Evolutionary conservation across 257 asterid species (phyloP).

Genomic region (Voacanga thouarsii): DNA sequence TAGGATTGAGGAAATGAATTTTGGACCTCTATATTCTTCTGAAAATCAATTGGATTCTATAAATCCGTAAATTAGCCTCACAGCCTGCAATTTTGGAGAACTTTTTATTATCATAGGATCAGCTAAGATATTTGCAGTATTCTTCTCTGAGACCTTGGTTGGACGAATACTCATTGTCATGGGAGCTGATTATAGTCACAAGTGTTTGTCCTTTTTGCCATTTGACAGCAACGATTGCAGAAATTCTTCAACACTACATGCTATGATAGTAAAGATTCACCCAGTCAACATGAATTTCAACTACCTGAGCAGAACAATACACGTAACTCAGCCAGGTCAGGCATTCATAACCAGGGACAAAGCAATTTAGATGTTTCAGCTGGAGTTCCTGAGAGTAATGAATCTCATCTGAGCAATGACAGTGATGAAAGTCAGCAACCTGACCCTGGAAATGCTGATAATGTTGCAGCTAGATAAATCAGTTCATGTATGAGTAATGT

Average conservation of each 20-base stretch:
- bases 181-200: neutral
- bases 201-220: neutral
- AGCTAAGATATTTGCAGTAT: constrained; percentile 30
- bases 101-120: constrained; percentile 50
- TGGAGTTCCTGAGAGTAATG: neutral
- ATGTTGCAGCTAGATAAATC: neutral
- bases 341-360: no score
- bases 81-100: constrained; percentile 44
- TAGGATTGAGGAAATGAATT: constrained; percentile 28
- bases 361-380: neutral
- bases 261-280: neutral
- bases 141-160: constrained; percentile 33
- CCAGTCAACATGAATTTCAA: neutral
- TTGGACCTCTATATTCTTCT: constrained; percentile 48
- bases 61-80: constrained; percentile 40
- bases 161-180: constrained; percentile 20
- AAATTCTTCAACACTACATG: neutral
- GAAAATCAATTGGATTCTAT: constrained; percentile 42
- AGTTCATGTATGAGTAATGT: neutral
- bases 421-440: neutral
- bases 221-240: neutral
- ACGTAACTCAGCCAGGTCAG: neutral
- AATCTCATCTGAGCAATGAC: neutral
- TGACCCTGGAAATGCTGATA: neutral
- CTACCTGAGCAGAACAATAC: neutral